Evolutionary conservation across 768 basidiomycete genomes (phyloP).

Genomic region (Lactarius indigo): DNA sequence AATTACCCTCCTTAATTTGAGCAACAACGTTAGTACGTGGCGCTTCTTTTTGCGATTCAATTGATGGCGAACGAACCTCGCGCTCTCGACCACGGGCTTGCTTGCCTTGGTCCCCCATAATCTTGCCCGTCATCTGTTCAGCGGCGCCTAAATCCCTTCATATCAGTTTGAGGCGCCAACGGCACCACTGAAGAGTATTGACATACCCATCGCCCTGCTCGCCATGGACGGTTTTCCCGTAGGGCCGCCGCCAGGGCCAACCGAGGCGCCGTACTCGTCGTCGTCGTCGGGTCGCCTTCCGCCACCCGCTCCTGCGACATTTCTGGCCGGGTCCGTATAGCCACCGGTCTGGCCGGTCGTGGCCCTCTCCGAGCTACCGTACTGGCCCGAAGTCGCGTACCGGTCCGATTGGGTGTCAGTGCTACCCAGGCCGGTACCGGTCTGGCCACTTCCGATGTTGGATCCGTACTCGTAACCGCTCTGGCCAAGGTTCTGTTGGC

Average conservation of each 20-base stretch:
- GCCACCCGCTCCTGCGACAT: not conserved
- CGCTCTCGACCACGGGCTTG: slow-evolving; percentile 21
- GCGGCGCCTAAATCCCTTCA: slow-evolving; percentile 14
- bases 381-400: slow-evolving; percentile 6
- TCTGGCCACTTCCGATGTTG: not conserved
- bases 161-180: slow-evolving; percentile 3
- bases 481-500: slow-evolving; percentile 5
- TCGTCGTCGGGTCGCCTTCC: not conserved
- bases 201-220: slow-evolving; percentile 22
- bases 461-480: not conserved
- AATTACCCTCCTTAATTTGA: slow-evolving; percentile 7
- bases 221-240: slow-evolving; percentile 7
- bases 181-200: not conserved
- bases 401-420: not conserved
- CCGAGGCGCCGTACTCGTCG: not conserved
- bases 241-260: not conserved
- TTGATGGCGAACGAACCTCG: slow-evolving; percentile 11
- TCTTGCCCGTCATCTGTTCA: slow-evolving; percentile 19
- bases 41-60: not conserved
- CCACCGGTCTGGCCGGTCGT: not conserved
- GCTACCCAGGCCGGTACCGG: not conserved
- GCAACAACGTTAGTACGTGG: slow-evolving; percentile 1
- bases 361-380: not conserved
- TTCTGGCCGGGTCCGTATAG: not conserved
- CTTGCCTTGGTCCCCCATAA: slow-evolving; percentile 11